Conservation (phyloP, 1,284 basidiomycete genomes). For the Leccinum pseudoinsigne region DNA sequence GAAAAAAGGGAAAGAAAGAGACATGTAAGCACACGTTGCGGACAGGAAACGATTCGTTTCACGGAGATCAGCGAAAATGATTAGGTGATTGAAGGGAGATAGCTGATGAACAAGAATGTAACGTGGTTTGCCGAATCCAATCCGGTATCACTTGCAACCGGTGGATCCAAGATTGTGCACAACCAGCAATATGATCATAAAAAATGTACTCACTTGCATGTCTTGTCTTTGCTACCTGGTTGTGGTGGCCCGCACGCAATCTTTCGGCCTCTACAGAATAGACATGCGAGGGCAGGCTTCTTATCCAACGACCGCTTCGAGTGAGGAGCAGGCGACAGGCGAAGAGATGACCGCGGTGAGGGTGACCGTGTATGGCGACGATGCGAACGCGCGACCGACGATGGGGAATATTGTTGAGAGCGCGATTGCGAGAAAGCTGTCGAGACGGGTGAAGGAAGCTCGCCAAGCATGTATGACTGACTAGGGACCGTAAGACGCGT, state of each 20-base stretch:
- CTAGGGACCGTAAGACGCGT: slow-evolving; percentile 6
- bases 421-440: slow-evolving; percentile 11
- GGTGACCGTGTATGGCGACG: slow-evolving; percentile 27
- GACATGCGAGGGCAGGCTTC: slow-evolving; percentile 58
- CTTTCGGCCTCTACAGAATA: slow-evolving; percentile 63
- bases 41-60: slow-evolving; percentile 9
- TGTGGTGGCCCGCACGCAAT: slow-evolving; percentile 61
- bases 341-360: slow-evolving; percentile 18
- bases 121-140: slow-evolving; percentile 9
- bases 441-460: slow-evolving; percentile 10
- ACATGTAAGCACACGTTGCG: slow-evolving; percentile 20
- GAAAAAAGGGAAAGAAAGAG: slow-evolving; percentile 14
- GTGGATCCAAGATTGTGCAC: slow-evolving; percentile 8
- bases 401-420: slow-evolving; percentile 16
- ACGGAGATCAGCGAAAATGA: slow-evolving; percentile 22
- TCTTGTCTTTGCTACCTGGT: slow-evolving; percentile 49
- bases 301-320: slow-evolving; percentile 34
- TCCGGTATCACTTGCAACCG: slow-evolving; percentile 13
- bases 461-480: slow-evolving; percentile 21
- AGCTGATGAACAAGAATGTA: slow-evolving; percentile 3
- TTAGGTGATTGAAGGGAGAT: slow-evolving; percentile 26
- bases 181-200: background rate
- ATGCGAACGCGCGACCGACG: slow-evolving; percentile 18
- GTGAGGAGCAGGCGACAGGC: slow-evolving; percentile 24
- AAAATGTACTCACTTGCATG: slow-evolving; percentile 56